These are phyloP conservation scores for Phyllosticta capitalensis DNA, from an alignment of 2,329 filamentous ascomycete species.

Conservation along the genomic window DNA sequence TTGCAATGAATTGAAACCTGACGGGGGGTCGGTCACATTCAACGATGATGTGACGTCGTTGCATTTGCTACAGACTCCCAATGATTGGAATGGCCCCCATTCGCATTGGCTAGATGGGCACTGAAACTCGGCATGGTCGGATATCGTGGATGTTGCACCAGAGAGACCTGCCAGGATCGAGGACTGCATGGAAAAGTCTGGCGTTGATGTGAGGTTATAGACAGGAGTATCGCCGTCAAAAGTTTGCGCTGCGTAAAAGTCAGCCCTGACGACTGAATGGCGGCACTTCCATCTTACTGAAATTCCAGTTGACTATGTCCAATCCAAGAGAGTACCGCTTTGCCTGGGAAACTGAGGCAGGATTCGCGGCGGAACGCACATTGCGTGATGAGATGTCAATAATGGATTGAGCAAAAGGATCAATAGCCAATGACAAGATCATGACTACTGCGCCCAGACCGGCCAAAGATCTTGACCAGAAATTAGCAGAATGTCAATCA, in stretches of 20 bases:
- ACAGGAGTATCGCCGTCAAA: too few species aligned
- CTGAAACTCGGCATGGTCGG: slow-evolving; percentile 1
- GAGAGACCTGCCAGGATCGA: slow-evolving; percentile 9
- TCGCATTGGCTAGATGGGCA: slow-evolving; percentile 13
- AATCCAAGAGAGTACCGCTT: too few species aligned
- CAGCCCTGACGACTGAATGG: too few species aligned
- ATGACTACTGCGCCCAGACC: neutral
- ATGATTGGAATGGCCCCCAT: slow-evolving; percentile 1
- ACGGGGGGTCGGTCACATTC: neutral
- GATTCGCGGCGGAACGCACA: too few species aligned
- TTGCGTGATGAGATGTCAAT: too few species aligned
- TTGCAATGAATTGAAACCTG: neutral
- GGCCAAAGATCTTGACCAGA: slow-evolving; percentile 8
- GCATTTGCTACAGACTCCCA: slow-evolving; percentile 10
- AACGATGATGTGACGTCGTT: neutral
- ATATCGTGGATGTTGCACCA: neutral
- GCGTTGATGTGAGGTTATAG: neutral
- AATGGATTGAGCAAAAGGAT: neutral
- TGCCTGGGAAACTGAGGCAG: too few species aligned
- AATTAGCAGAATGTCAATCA: slow-evolving; percentile 12
- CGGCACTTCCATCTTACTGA: too few species aligned
- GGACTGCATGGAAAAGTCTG: slow-evolving; percentile 12
- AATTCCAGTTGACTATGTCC: too few species aligned
- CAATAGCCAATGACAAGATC: neutral
- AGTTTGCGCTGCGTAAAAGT: too few species aligned